Evolutionary conservation across 2,329 filamentous ascomycete genomes (phyloP), one percentile per base, ranked within the genome.

Genomic region (Davidsoniella australis): DNA sequence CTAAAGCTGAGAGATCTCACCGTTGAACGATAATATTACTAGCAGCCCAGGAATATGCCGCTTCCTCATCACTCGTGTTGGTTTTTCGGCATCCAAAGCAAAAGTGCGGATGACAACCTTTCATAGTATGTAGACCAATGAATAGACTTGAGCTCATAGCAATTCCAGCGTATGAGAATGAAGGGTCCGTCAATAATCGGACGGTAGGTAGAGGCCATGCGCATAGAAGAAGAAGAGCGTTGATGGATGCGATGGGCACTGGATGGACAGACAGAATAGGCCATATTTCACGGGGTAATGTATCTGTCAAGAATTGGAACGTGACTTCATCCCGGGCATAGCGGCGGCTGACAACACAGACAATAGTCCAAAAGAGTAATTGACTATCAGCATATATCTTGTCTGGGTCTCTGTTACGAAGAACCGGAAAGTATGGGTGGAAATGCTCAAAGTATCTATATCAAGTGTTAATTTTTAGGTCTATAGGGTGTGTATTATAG

Each of bases 291-390:
- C 63, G 60, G 51, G 63, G 62, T 7, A 76, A 60, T 12, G 67
- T 60, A n/a, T 72, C 69, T 40, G 67, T 61, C 4, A 75, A 58
- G 40, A 70, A 67, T 1, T 62, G 58, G 16, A 71, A 64, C 17
- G 70, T 57, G 2, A 61, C 61, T 2, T 63, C 57, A 40, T 66
- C 65, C 38, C 64, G 65, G 3, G 68, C 63, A 54, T 73, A 73
- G 1, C 70, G 67, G 2, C 72, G 69, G 23, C 66, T 68, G 6
- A 69, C 63, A 16, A 72, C 66, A 53, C 66, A 68, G 40, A 76
- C 62, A 49, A 76, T 64, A n/a, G 68, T 62, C 73, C 72, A 76
- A 56, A 76, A 76, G 5, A 76, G 64, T 7, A 71, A 62, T 1
- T 66, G 64, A 2, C 66, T 66, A 1, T 67, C 57, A 8, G 68